Conservation (phyloP, 2,329 filamentous ascomycete genomes). For the Alternaria alternata region DNA sequence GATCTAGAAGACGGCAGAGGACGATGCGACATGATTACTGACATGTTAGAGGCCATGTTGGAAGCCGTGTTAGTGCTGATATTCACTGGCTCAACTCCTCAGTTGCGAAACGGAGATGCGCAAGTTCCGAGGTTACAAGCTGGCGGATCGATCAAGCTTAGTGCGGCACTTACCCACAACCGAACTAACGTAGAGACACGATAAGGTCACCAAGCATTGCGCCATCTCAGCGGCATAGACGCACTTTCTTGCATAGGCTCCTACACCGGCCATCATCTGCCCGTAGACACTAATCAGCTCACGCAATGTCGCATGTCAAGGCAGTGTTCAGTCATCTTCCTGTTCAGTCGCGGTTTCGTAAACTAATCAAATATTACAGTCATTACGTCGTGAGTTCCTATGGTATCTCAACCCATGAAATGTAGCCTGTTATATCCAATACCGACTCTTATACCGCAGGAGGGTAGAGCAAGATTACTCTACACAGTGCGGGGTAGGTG, state of each 20-base stretch:
- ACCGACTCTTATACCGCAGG: not conserved
- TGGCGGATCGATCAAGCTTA: not conserved
- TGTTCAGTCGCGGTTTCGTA: not conserved
- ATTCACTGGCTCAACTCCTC: not conserved
- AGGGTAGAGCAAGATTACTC: not conserved
- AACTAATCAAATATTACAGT: not conserved
- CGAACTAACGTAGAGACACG: not conserved
- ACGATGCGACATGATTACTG: not conserved
- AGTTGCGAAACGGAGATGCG: conserved; percentile 2
- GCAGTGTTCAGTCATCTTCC: not conserved
- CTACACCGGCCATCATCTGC: not conserved
- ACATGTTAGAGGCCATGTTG: not conserved
- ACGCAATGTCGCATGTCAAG: not conserved
- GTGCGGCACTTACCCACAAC: not conserved
- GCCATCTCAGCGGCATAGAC: not conserved
- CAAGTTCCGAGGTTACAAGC: conserved; percentile 13
- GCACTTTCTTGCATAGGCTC: not conserved
- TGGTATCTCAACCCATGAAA: not conserved
- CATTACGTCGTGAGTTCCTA: not conserved
- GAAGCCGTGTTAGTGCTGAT: not conserved
- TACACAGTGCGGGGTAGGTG: not conserved
- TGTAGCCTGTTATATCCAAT: not conserved
- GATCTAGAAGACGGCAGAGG: not conserved
- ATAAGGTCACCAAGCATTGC: not conserved
- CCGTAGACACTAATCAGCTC: not conserved